A percentile compares a stretch with the other conserved stretches of the same genome.
Evolutionary conservation across 352 stramenopile genomes (phyloP).

Genomic region (Peronospora farinosa): DNA sequence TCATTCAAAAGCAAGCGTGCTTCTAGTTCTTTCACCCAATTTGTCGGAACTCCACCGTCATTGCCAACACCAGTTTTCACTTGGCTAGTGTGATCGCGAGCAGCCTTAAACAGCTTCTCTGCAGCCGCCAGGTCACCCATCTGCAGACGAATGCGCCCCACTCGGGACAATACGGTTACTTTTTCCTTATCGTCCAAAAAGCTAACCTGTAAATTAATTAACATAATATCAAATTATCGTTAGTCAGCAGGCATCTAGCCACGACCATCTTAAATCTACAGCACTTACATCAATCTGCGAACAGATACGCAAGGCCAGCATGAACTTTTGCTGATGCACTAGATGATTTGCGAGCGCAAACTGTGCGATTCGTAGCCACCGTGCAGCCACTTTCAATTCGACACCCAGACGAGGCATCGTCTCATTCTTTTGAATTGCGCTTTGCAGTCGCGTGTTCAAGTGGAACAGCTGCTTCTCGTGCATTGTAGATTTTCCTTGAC

Average conservation of each 20-base stretch:
- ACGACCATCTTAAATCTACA: neutral
- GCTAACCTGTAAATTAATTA: conserved; percentile 28
- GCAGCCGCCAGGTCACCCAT: conserved; percentile 59
- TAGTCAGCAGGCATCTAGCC: neutral
- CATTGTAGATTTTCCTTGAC: conserved; percentile 44
- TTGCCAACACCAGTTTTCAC: conserved; percentile 10
- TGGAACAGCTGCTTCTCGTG: conserved; percentile 69
- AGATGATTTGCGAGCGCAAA: conserved; percentile 68
- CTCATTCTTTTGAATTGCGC: conserved; percentile 26
- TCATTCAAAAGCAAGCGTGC: conserved; percentile 65
- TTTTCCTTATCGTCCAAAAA: conserved; percentile 35
- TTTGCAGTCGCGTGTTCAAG: conserved; percentile 37
- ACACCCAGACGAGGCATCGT: conserved; percentile 31
- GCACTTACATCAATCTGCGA: conserved; percentile 55
- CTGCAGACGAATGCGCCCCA: conserved; percentile 67
- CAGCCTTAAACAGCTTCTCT: conserved; percentile 53
- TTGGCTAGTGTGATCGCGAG: conserved; percentile 27
- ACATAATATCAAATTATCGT: conserved; percentile 2
- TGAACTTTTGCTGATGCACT: conserved; percentile 69
- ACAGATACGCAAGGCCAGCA: conserved; percentile 52
- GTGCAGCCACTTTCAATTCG: conserved; percentile 23
- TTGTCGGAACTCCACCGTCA: neutral
- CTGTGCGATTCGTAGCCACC: conserved; percentile 55
- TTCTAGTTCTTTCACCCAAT: conserved; percentile 33
- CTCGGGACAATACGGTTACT: conserved; percentile 46